Conservation (phyloP, 2,329 filamentous ascomycete species). For the Epichloe scottii region DNA sequence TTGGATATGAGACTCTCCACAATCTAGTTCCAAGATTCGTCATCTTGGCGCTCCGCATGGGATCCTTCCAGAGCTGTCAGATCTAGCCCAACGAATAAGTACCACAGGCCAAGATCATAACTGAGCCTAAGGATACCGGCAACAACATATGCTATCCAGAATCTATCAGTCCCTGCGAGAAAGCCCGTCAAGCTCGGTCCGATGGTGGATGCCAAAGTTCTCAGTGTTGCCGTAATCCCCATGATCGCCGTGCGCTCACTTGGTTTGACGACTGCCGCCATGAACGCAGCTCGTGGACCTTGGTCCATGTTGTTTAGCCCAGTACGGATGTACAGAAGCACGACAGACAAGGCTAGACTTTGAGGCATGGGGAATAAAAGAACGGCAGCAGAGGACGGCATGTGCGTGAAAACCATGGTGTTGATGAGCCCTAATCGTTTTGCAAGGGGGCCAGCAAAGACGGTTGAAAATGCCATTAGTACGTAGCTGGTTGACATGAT, state of each 20-base stretch:
- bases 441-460: conserved; percentile 41
- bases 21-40: too few species aligned
- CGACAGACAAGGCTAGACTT: conserved; percentile 36
- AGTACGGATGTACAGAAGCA: conserved; percentile 44
- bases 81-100: too few species aligned
- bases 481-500: too few species aligned
- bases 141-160: conserved; percentile 50
- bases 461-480: too few species aligned
- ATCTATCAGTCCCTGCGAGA: conserved; percentile 37
- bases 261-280: conserved; percentile 52
- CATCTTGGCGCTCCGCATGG: too few species aligned
- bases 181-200: conserved; percentile 44
- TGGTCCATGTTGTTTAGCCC: conserved; percentile 60
- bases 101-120: conserved; percentile 47
- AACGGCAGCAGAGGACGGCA: conserved; percentile 50
- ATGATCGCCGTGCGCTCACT: conserved; percentile 58
- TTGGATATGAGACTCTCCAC: too few species aligned
- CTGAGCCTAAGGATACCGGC: conserved; percentile 39
- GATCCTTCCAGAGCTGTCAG: too few species aligned
- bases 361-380: conserved; percentile 45
- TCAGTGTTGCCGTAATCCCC: conserved; percentile 50
- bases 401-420: conserved; percentile 51
- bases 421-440: conserved; percentile 48
- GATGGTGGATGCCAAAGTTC: conserved; percentile 44
- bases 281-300: conserved; percentile 52